Conservation (phyloP, 2,329 filamentous ascomycete species). For the Alternaria brassicae region DNA sequence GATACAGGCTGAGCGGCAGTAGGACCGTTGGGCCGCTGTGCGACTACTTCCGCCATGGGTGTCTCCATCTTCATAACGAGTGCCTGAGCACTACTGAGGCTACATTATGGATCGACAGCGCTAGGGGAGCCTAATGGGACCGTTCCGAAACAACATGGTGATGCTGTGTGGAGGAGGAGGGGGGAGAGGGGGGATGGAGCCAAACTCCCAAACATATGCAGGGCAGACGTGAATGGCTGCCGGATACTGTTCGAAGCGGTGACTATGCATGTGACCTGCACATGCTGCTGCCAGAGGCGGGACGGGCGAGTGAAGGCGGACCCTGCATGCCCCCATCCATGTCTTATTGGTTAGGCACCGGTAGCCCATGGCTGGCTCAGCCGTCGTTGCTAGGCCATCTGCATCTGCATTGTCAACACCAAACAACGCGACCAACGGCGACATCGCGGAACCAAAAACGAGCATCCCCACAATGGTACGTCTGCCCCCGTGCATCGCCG, state of each 20-base stretch:
- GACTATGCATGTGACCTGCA: not conserved
- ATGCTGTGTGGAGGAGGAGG: not conserved
- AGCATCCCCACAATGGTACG: slow-evolving; percentile 8
- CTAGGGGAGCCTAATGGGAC: slow-evolving; percentile 26
- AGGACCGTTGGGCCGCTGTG: slow-evolving; percentile 33
- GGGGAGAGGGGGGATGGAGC: not conserved
- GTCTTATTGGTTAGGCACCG: slow-evolving; percentile 7
- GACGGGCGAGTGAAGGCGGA: slow-evolving; percentile 1
- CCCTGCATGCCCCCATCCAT: not conserved
- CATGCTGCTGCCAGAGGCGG: not conserved
- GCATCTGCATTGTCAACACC: slow-evolving; percentile 10
- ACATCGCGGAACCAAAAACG: not conserved
- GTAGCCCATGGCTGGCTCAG: not conserved
- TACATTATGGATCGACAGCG: slow-evolving; percentile 28
- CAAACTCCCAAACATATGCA: not conserved
- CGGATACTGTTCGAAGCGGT: not conserved
- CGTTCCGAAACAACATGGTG: slow-evolving; percentile 16
- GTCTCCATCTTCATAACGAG: slow-evolving; percentile 29
- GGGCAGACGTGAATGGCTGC: not conserved
- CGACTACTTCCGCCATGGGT: slow-evolving; percentile 43
- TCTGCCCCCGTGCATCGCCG: not conserved
- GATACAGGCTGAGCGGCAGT: slow-evolving; percentile 22
- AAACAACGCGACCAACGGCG: slow-evolving; percentile 3
- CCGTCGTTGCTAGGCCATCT: slow-evolving; percentile 7
- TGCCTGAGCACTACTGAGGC: slow-evolving; percentile 9